Conservation (phyloP, 495 filamentous ascomycete genomes). For the Neurospora cerealis region DNA sequence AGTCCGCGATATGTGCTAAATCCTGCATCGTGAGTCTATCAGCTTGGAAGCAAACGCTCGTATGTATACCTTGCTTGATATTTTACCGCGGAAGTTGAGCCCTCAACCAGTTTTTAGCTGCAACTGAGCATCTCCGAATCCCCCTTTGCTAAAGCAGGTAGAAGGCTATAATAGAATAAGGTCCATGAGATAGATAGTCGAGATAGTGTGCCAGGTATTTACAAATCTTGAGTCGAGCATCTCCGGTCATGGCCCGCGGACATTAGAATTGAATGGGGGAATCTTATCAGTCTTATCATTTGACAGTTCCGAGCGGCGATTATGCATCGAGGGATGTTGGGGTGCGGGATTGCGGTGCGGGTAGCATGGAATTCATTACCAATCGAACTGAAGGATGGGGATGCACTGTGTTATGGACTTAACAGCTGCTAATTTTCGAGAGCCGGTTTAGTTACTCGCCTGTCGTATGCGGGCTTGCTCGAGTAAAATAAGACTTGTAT, state of each 20-base stretch:
- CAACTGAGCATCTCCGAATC: not conserved
- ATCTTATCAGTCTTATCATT: not conserved
- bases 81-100: not conserved
- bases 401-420: not conserved
- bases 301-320: not conserved
- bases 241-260: constrained; percentile 17
- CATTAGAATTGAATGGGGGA: not conserved
- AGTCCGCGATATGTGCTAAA: not conserved
- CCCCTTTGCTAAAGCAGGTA: not conserved
- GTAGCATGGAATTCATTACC: not conserved
- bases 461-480: too few species aligned
- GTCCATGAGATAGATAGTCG: not conserved
- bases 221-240: not conserved
- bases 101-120: not conserved
- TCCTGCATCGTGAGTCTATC: not conserved
- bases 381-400: not conserved
- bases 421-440: not conserved
- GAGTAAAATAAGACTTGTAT: too few species aligned
- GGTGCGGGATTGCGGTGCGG: not conserved
- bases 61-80: not conserved
- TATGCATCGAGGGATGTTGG: not conserved
- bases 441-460: too few species aligned
- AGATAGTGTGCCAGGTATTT: not conserved
- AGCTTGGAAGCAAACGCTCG: not conserved
- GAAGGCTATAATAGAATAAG: not conserved